These are phyloP conservation scores for Penicillium subrubescens DNA, from an alignment of 495 filamentous ascomycete genomes.

Conservation along the genomic window DNA sequence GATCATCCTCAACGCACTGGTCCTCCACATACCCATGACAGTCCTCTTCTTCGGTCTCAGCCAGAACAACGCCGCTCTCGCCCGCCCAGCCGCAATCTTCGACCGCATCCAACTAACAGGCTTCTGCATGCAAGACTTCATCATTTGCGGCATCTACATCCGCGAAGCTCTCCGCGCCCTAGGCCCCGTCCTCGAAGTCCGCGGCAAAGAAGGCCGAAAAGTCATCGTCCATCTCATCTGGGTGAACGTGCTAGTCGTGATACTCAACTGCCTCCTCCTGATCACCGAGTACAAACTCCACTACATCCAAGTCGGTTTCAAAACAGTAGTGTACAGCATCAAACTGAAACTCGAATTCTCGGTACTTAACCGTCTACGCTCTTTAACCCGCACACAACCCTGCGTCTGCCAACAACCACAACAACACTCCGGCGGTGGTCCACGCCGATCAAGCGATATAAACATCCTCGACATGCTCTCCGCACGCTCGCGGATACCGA, in stretches of 20 bases:
- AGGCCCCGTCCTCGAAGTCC: constrained; percentile 18
- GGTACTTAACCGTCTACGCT: constrained; percentile 39
- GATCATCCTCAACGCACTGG: constrained; percentile 55
- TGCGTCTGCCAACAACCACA: constrained; percentile 12
- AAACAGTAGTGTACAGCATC: constrained; percentile 58
- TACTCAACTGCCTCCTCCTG: constrained; percentile 53
- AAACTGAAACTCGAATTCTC: constrained; percentile 65
- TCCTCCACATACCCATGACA: constrained; percentile 51
- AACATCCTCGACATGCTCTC: constrained; percentile 21
- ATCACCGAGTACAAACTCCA: constrained; percentile 49
- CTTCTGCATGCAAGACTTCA: constrained; percentile 58
- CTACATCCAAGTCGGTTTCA: constrained; percentile 48
- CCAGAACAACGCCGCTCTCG: constrained; percentile 22
- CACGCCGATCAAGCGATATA: constrained; percentile 20
- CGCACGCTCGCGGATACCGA: not conserved
- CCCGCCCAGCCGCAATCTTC: constrained; percentile 41
- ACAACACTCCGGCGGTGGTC: not conserved
- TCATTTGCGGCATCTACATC: constrained; percentile 60
- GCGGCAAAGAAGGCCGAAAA: constrained; percentile 36
- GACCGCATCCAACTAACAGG: constrained; percentile 58
- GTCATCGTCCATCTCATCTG: constrained; percentile 51
- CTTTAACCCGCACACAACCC: constrained; percentile 14
- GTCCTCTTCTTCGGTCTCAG: constrained; percentile 48
- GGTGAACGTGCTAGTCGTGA: constrained; percentile 54
- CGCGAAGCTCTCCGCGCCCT: constrained; percentile 41